Evolutionary conservation across 495 filamentous ascomycete genomes (phyloP).

Genomic region (Penicillium simplicissimum): DNA sequence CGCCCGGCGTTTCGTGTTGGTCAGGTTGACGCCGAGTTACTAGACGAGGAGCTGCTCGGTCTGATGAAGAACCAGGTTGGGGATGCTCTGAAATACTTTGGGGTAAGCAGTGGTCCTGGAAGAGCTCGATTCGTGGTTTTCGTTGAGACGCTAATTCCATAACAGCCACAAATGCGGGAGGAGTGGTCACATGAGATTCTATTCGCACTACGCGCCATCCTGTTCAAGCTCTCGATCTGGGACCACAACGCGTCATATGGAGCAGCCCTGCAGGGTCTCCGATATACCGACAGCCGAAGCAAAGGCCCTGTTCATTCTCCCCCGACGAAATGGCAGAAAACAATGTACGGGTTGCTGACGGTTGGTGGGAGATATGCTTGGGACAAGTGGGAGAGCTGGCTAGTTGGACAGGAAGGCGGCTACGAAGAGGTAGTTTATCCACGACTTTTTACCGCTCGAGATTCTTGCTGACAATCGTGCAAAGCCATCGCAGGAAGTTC

Average conservation of each 20-base stretch:
- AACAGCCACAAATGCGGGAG: slow-evolving; percentile 62
- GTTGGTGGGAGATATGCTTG: slow-evolving; percentile 87
- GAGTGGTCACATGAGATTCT: slow-evolving; percentile 87
- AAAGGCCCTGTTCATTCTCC: slow-evolving; percentile 58
- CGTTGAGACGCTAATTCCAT: slow-evolving; percentile 2
- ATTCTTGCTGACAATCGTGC: not conserved
- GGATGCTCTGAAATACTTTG: slow-evolving; percentile 85
- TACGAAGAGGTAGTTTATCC: slow-evolving; percentile 56
- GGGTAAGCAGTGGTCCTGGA: slow-evolving; percentile 39
- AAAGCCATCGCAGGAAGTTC: slow-evolving; percentile 51
- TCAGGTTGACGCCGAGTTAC: slow-evolving; percentile 92
- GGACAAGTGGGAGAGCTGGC: slow-evolving; percentile 87
- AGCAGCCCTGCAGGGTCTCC: slow-evolving; percentile 85
- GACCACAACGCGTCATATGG: slow-evolving; percentile 95
- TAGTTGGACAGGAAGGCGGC: slow-evolving; percentile 71
- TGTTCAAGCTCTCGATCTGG: slow-evolving; percentile 97
- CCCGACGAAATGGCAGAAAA: slow-evolving; percentile 77
- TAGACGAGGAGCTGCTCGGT: slow-evolving; percentile 90
- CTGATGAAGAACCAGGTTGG: slow-evolving; percentile 85
- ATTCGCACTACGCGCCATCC: slow-evolving; percentile 68
- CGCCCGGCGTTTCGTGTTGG: slow-evolving; percentile 88
- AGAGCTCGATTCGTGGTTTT: not conserved
- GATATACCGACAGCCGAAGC: slow-evolving; percentile 81
- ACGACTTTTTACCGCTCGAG: not conserved
- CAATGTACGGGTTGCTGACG: slow-evolving; percentile 77